Conservation (phyloP, 768 basidiomycete genomes). For the Naganishia friedmannii region DNA sequence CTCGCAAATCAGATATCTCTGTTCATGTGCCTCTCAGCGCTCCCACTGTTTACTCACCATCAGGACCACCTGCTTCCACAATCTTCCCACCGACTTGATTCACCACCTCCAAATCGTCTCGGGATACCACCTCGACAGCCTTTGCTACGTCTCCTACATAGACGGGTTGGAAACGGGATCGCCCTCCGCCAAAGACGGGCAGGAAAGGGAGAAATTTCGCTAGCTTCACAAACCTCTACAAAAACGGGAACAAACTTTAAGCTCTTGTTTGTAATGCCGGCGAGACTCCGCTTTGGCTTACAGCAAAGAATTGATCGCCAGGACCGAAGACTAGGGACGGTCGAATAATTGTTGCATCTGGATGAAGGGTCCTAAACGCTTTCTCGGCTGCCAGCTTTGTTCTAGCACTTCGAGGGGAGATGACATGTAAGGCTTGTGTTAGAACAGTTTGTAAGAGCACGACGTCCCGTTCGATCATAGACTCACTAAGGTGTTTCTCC, state of each 20-base stretch:
- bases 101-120: conserved; percentile 54
- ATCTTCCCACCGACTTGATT: conserved; percentile 55
- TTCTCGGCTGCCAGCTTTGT: conserved; percentile 60
- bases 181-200: conserved; percentile 74
- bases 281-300: conserved; percentile 47
- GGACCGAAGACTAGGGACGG: conserved; percentile 75
- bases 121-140: conserved; percentile 62
- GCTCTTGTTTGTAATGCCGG: not conserved
- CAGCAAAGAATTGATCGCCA: conserved; percentile 72
- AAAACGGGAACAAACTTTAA: conserved; percentile 1
- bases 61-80: conserved; percentile 58
- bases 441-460: not conserved
- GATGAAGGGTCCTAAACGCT: conserved; percentile 57
- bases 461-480: not conserved
- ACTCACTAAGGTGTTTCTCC: conserved; percentile 62
- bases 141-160: conserved; percentile 68
- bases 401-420: conserved; percentile 35
- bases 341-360: conserved; percentile 63
- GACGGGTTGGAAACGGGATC: conserved; percentile 67
- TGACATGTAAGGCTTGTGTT: not conserved
- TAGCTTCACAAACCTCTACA: conserved; percentile 64
- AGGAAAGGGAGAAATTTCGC: conserved; percentile 65
- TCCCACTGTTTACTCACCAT: conserved; percentile 55
- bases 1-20: not conserved
- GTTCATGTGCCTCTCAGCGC: not conserved